Evolutionary conservation across 257 asterid species (phyloP), one percentile per base, ranked within the genome.

Genomic region (Solanum sparsipilum): DNA sequence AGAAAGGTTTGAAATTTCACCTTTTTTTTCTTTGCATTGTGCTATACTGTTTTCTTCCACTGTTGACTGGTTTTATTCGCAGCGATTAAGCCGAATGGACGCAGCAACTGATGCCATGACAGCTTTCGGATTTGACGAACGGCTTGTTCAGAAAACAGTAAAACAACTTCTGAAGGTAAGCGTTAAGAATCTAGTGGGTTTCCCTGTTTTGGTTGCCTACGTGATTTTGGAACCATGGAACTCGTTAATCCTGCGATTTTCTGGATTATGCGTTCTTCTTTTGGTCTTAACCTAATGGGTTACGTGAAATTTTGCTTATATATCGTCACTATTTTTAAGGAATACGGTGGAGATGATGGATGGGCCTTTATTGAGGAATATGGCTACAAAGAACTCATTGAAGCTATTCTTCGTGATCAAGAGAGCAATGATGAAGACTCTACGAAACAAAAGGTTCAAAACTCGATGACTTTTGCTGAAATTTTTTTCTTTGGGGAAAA

Each of bases 331-430:
- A 13, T 13, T 41, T 67, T 34, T 27, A 27, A 91, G 92, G 89
- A 20, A 65, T 91, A 90, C 16, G 93, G 89, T 20, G 89, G 91
- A 46, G 88, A 88, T 32, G 88, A 88, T 84, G 12, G 78, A 32
- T 91, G 93, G 93, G 58, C 13, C n/a, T 90, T 91, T 88, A 86
- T 90, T 18, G 92, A 90, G 89, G 89, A 83, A 15, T 58, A 68
- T 13, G 58, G 81, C 12, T 90, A 91, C 63, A 76, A 35, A 25
- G 91, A 67, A 60, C 90, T 91, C 9, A 23, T 91, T 46, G 92
- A 91, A 1, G 91, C 91, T n/a, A 44, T 91, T 68, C 71, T 91
- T 88, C 88, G 89, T 78, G 58, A 85, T 39, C 86, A 85, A 23
- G 86, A 70, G 38, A 70, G n/a, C 76, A 70, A 31, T 27, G 75